These are phyloP conservation scores for Platismatia glauca DNA, from an alignment of 495 filamentous ascomycete species.

Conservation along the genomic window DNA sequence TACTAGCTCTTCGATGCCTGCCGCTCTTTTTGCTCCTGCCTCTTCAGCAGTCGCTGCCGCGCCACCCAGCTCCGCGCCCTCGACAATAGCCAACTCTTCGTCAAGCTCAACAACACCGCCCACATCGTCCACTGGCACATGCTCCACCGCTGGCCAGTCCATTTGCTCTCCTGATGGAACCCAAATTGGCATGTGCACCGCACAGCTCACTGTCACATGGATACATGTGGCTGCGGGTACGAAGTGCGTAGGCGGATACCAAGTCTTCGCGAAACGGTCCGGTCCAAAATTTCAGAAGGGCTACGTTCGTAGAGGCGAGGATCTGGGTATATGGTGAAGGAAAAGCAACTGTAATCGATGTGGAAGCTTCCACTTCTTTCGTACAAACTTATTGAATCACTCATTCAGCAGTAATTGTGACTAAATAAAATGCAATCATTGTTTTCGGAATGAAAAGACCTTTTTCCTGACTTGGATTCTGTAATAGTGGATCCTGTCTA, in stretches of 20 bases:
- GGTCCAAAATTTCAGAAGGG: not conserved
- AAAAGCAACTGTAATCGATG: too few relatives aligned
- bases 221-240: constrained; percentile 23
- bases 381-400: not conserved
- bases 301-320: not conserved
- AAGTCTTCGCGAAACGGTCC: not conserved
- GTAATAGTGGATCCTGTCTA: too few relatives aligned
- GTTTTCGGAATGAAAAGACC: too few relatives aligned
- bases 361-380: not conserved
- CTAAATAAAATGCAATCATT: not conserved
- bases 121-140: constrained; percentile 13
- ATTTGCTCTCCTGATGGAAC: constrained; percentile 25
- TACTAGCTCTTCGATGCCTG: not conserved
- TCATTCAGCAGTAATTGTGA: not conserved
- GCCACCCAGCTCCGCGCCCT: constrained; percentile 3
- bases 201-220: constrained; percentile 18
- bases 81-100: constrained; percentile 3
- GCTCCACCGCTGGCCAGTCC: constrained; percentile 16
- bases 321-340: not conserved
- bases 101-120: constrained; percentile 9
- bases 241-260: constrained; percentile 16
- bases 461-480: too few relatives aligned
- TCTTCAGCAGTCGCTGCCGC: constrained; percentile 1
- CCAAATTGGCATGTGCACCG: constrained; percentile 23
- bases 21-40: not conserved